Evolutionary conservation across 805 yeast genomes (phyloP).

Genomic region (Isabelozyma rhagii): DNA sequence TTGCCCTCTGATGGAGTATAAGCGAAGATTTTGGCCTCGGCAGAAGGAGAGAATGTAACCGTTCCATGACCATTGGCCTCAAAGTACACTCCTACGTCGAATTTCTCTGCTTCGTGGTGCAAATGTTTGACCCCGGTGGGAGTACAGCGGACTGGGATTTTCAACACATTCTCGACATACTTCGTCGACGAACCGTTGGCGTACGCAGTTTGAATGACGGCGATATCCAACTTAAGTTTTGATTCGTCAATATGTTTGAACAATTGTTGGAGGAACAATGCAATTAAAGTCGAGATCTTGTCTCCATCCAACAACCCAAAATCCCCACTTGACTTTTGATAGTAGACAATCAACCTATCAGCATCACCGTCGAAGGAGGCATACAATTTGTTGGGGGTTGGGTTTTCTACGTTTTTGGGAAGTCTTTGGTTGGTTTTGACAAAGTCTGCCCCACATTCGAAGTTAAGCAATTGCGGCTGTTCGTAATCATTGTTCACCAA

Average conservation of each 20-base stretch:
- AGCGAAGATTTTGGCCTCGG: slow-evolving; percentile 32
- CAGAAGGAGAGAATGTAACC: slow-evolving; percentile 66
- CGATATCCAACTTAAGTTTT: slow-evolving; percentile 47
- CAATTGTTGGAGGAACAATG: slow-evolving; percentile 57
- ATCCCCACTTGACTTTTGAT: slow-evolving; percentile 29
- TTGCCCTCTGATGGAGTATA: slow-evolving; percentile 26
- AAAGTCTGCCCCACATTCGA: slow-evolving; percentile 89
- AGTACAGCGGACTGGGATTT: slow-evolving; percentile 80
- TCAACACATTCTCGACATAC: slow-evolving; percentile 57
- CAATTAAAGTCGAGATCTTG: slow-evolving; percentile 82
- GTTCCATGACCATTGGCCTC: slow-evolving; percentile 99
- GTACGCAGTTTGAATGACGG: slow-evolving; percentile 96
- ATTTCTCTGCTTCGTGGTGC: slow-evolving; percentile 85
- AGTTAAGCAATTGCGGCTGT: slow-evolving; percentile 61
- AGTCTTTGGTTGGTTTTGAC: slow-evolving; percentile 85
- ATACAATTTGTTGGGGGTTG: slow-evolving; percentile 48
- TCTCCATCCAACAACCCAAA: slow-evolving; percentile 85
- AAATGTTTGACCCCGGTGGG: slow-evolving; percentile 96
- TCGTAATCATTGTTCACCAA: slow-evolving; percentile 54
- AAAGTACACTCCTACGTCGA: slow-evolving; percentile 89
- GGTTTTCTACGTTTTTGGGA: slow-evolving; percentile 56
- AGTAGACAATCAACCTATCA: slow-evolving; percentile 86
- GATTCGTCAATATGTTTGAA: slow-evolving; percentile 45
- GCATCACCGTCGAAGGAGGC: slow-evolving; percentile 98
- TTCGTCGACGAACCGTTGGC: slow-evolving; percentile 92